Base-by-base conservation (phyloP, 2,329 filamentous ascomycete species). In the Trichoderma aggressivum region DNA sequence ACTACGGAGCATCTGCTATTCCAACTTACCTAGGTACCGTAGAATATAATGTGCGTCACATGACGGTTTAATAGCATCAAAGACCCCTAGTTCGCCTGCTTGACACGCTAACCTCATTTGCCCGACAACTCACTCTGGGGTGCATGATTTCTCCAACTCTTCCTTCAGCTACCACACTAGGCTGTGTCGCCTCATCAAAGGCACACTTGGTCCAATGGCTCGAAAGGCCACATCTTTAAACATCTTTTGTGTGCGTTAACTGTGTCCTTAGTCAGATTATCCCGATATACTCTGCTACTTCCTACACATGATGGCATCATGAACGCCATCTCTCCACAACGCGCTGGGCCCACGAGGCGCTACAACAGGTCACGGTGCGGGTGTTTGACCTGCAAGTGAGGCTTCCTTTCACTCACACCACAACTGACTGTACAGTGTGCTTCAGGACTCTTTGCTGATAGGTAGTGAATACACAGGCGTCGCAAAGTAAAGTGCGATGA, bases 401-500 rank as follows among this genome's bases (percentile, higher is more conserved):
- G 10, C 53, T 34, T 50, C 36, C 39, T 10, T n/a, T 7, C 39
- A 43, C 18, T 34, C 16, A 28, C 34, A 21, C 36, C 1, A 14
- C 24, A 8, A 14, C 4, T 8, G 6, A 14, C 4, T 8, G 6
- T 1, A n/a, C n/a, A 7, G 0, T 2, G 16, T n/a, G 18, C 16
- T 24, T 21, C 3, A 11, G 10, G 16, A 34, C 1, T 1, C 2
- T n/a, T 28, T 55, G n/a, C 5, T 53, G 26, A 60, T 5, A 14
- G 3, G 5, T 12, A 7, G 5, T 28, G 10, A 24, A 53, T 21
- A 53, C 2, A 16, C 24, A 72, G 71, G 59, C 71, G 69, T 18
- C 71, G 71, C 34, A 72, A 71, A 62, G 69, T 72, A 2, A 72
- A 72, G 21, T 72, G 71, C 32, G 84, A 87, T 71, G 86, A 87